These are phyloP conservation scores for Hyparrhenia diplandra DNA, from an alignment of 176 grass and related monocot genomes.

Conservation along the genomic window DNA sequence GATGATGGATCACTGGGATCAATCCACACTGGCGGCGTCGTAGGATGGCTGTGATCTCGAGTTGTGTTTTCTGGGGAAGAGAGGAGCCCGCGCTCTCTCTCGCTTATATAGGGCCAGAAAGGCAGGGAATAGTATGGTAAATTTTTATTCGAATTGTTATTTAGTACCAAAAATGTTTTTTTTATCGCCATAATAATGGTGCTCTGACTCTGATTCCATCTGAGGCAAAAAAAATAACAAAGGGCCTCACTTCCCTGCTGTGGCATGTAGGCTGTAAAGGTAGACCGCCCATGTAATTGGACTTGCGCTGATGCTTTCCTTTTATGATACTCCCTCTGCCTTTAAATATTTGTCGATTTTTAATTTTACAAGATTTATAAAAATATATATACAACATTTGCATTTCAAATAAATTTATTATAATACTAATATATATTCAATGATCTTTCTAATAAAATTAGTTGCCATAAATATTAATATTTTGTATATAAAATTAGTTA, in stretches of 20 bases:
- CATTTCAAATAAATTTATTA: no score
- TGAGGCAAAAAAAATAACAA: neutral
- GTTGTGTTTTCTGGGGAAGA: constrained; percentile 3
- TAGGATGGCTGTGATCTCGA: neutral
- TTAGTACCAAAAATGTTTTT: neutral
- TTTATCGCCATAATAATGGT: neutral
- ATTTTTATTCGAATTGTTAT: neutral
- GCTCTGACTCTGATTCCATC: constrained; percentile 8
- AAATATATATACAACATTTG: no score
- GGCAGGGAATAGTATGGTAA: neutral
- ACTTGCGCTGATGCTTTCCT: no score
- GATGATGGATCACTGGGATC: neutral
- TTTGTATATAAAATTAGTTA: no score
- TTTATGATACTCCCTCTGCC: no score
- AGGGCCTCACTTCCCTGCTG: no score
- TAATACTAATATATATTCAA: no score
- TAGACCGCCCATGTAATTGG: neutral
- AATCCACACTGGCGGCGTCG: neutral
- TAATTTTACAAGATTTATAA: no score
- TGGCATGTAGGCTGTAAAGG: neutral
- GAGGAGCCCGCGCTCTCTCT: neutral
- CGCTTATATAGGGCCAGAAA: constrained; percentile 32
- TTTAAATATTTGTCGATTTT: no score
- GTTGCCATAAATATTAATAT: no score
- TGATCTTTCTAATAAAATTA: no score